Evolutionary conservation across 2,329 filamentous ascomycete species (phyloP).

Genomic region (Penicillium crustosum): DNA sequence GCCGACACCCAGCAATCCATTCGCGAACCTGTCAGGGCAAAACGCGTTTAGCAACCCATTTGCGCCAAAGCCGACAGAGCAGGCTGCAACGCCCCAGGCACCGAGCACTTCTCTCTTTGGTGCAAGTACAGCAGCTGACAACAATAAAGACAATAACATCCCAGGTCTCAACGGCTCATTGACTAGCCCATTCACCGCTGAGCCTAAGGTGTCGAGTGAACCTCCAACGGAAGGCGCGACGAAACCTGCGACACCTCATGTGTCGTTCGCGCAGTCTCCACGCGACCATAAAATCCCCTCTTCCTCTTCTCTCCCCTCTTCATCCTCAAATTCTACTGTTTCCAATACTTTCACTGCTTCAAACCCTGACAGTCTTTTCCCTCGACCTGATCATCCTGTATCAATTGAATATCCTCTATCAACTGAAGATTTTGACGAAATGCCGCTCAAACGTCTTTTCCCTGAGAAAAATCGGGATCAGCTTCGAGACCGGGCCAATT

Average conservation of each 20-base stretch:
- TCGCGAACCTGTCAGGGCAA: constrained; percentile 7
- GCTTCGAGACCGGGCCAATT: background rate
- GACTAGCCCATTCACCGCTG: background rate
- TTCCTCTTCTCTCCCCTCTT: background rate
- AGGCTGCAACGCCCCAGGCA: background rate
- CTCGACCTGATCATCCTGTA: background rate
- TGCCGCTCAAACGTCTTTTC: background rate
- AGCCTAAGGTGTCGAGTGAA: background rate
- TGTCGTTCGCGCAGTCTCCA: background rate
- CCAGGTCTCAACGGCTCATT: background rate
- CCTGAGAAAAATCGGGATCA: background rate
- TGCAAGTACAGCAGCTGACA: background rate
- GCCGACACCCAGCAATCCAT: constrained; percentile 4
- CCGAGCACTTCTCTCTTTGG: constrained; percentile 1
- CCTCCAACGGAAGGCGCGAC: background rate
- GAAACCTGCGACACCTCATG: background rate
- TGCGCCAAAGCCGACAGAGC: constrained; percentile 8
- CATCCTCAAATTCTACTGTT: constrained; percentile 1
- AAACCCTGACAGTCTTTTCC: constrained; percentile 10
- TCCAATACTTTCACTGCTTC: constrained; percentile 8
- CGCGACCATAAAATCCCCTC: background rate
- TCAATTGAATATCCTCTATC: constrained; percentile 1
- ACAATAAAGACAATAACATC: background rate
- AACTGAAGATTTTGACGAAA: background rate
- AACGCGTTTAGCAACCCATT: constrained; percentile 12